These are phyloP conservation scores for Aspergillus funiculosus DNA, from an alignment of 495 filamentous ascomycete genomes.

Conservation along the genomic window DNA sequence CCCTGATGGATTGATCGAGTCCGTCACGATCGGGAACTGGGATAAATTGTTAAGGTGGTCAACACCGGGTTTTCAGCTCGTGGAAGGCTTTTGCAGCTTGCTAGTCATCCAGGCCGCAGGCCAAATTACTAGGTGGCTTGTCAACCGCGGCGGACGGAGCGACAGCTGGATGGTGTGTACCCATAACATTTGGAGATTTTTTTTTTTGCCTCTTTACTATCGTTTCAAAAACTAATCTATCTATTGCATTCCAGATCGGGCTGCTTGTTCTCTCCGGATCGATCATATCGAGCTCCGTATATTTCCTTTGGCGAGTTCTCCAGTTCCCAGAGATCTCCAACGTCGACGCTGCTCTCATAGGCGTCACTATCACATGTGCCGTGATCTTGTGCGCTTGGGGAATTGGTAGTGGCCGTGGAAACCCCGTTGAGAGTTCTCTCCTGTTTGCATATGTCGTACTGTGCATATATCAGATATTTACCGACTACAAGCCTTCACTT, in stretches of 20 bases:
- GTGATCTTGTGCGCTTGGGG: slow-evolving; percentile 91
- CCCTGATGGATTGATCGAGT: slow-evolving; percentile 69
- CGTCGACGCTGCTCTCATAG: slow-evolving; percentile 89
- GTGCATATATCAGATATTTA: slow-evolving; percentile 98
- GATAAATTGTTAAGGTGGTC: slow-evolving; percentile 85
- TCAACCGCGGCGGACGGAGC: slow-evolving; percentile 77
- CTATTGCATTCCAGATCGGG: slow-evolving; percentile 59
- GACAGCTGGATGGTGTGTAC: slow-evolving; percentile 90
- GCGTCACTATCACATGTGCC: slow-evolving; percentile 82
- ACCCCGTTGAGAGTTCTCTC: slow-evolving; percentile 90
- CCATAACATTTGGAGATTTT: no score
- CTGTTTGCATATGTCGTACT: slow-evolving; percentile 95
- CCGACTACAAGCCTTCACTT: slow-evolving; percentile 82
- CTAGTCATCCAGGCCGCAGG: slow-evolving; percentile 92
- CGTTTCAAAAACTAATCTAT: slow-evolving; percentile 17
- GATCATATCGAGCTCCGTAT: slow-evolving; percentile 86
- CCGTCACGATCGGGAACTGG: slow-evolving; percentile 76
- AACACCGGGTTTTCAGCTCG: slow-evolving; percentile 90
- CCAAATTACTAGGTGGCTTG: slow-evolving; percentile 92
- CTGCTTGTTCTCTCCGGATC: slow-evolving; percentile 82
- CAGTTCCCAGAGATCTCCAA: slow-evolving; percentile 90
- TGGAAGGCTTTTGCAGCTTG: slow-evolving; percentile 92
- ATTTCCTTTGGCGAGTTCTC: slow-evolving; percentile 93
- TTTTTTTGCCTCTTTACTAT: slow-evolving; percentile 1
- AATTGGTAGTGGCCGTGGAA: slow-evolving; percentile 89